Percentiles rank a stretch among this genome's conserved stretches.
Evolutionary conservation across 1,139 yeast genomes (phyloP).

Genomic region (Geotrichum fermentans): DNA sequence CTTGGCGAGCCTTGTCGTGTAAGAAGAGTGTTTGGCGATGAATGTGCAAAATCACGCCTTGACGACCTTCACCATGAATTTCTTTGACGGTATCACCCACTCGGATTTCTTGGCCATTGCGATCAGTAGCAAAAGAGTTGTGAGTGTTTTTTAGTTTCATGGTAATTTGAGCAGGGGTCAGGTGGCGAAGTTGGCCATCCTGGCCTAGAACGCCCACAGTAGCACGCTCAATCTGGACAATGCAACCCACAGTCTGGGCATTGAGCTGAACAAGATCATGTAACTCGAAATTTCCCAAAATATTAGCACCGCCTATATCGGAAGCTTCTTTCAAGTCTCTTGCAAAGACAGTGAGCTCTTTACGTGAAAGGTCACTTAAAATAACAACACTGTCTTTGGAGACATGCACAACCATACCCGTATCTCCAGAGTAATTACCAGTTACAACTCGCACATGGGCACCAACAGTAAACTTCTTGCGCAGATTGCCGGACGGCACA

Average conservation of each 20-base stretch:
- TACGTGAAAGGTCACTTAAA: slow-evolving; percentile 80
- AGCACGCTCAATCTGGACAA: slow-evolving; percentile 84
- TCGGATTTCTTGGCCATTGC: slow-evolving; percentile 74
- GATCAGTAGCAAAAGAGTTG: slow-evolving; percentile 82
- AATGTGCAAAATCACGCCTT: slow-evolving; percentile 83
- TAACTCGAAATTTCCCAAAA: slow-evolving; percentile 71
- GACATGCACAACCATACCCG: slow-evolving; percentile 85
- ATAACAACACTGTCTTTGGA: slow-evolving; percentile 83
- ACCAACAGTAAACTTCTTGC: slow-evolving; percentile 85
- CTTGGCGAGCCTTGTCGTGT: slow-evolving; percentile 70
- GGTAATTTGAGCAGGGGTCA: slow-evolving; percentile 75
- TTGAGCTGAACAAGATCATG: slow-evolving; percentile 88
- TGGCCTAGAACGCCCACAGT: slow-evolving; percentile 76
- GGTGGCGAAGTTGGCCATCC: slow-evolving; percentile 69
- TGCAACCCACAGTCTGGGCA: slow-evolving; percentile 82
- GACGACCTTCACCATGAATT: slow-evolving; percentile 69
- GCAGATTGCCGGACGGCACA: slow-evolving; percentile 73
- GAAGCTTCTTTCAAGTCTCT: slow-evolving; percentile 63
- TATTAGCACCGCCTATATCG: slow-evolving; percentile 44
- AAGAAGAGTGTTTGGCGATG: slow-evolving; percentile 75
- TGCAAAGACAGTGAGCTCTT: slow-evolving; percentile 87
- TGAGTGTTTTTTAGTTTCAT: slow-evolving; percentile 58
- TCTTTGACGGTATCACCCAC: slow-evolving; percentile 93
- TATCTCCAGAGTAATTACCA: slow-evolving; percentile 89
- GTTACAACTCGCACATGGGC: slow-evolving; percentile 91